phyloP scores from a whole-genome alignment of 148 eudicot species.

The Hydrangea macrophylla region DNA sequence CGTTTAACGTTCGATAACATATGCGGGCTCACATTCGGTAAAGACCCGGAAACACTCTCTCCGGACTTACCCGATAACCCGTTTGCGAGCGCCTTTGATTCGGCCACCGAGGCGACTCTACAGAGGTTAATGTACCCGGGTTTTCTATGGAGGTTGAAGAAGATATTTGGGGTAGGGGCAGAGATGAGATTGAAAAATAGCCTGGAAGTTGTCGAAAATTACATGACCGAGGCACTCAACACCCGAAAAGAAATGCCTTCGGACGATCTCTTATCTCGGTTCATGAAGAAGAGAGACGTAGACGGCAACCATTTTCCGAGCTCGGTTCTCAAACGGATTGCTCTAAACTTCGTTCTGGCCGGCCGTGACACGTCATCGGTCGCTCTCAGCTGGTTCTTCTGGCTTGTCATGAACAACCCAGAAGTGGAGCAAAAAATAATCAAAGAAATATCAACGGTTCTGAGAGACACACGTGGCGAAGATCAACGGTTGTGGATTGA shows the following conservation, averaged over 20 bases:
- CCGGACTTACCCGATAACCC: constrained; percentile 65
- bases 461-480: constrained; percentile 56
- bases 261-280: constrained; percentile 72
- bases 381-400: constrained; percentile 89
- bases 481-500: constrained; percentile 42
- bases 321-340: constrained; percentile 64
- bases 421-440: constrained; percentile 56
- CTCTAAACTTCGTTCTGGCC: constrained; percentile 78
- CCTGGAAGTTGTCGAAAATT: constrained; percentile 58
- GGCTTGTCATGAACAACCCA: constrained; percentile 76
- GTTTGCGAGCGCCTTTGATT: constrained; percentile 66
- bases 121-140: constrained; percentile 72
- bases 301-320: constrained; percentile 52
- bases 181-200: constrained; percentile 46
- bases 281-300: constrained; percentile 65
- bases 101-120: constrained; percentile 72
- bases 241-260: constrained; percentile 66
- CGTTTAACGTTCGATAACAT: constrained; percentile 85
- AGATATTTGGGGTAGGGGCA: constrained; percentile 47
- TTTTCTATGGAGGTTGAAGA: constrained; percentile 67
- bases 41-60: constrained; percentile 77
- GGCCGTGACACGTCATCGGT: constrained; percentile 92
- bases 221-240: constrained; percentile 57
- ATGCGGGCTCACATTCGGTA: constrained; percentile 85
- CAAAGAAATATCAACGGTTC: constrained; percentile 41